Base-by-base conservation (phyloP, 257 asterid genomes). In the Scutellaria baicalensis region DNA sequence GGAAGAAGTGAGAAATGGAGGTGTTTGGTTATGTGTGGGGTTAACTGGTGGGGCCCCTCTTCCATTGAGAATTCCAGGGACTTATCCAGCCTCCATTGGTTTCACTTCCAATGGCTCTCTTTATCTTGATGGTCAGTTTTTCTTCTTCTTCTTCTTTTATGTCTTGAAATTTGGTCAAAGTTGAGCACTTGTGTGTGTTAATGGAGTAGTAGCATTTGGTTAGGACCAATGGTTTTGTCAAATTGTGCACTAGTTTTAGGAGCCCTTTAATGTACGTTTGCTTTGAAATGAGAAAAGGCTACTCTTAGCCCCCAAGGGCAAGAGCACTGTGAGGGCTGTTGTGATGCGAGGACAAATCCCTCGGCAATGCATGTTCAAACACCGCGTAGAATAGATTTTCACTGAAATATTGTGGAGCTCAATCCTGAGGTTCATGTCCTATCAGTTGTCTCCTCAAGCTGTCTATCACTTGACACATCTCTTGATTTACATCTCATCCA, bases 61-160 rank as follows among this genome's bases (percentile, higher is more conserved):
- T 35, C 88, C 86, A 1, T 36, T 79, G 33, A 84, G 84, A 62
- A 65, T 80, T 62, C 98, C 97, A 6, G 97, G 98, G 20, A 85
- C 83, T 55, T 87, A 73, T 78, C 83, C 77, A 0, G 90, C 85
- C 9, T 93, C 98, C 3, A 78, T 93, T 77, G 95, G 96, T 18
- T 93, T 93, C 78, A 81, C 81, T 67, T 93, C 97, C 4, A 82
- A 70, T 48, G 98, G 95, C 70, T 90, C 96, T 44, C 76, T 93
- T 27, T 83, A 70, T 79, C 95, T 90, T 44, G 91, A 88, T 77
- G 98, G 98, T 93, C 59, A 68, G 78, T 63, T 13, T 7, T 44
- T 68, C 33, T 71, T 21, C 5, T 12, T 68, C 20, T 13, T 9
- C 18, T 11, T 45, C 12, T 10, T 12, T n/a, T 54, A 18, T 0